Base-by-base conservation (phyloP, 495 filamentous ascomycete species). In the Pseudomonodictys pantanalensis region DNA sequence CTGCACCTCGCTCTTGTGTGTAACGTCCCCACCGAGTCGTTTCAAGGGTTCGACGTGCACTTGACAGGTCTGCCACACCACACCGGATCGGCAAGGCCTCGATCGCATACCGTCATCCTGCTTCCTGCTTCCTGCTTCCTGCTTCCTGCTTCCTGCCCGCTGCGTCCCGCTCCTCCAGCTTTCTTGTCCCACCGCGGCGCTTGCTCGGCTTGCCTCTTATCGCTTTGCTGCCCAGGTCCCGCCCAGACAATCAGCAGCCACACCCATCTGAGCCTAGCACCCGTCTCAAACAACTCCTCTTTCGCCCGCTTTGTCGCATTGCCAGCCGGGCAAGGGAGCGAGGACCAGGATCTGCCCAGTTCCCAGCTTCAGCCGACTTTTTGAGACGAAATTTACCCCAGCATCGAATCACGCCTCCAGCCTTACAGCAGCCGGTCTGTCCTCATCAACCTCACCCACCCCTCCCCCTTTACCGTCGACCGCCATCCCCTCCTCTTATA, bases 391-490 rank as follows among this genome's bases (percentile, higher is more conserved):
- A 18, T 62, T 64, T 56, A 55, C 28, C 60, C 52, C 47, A 23
- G 20, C 49, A 47, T 46, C 60, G 60, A 64, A 64, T 64, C 60
- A 64, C 43, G 20, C 52, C 25, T 11, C 43, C 60, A 58, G 60
- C 48, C 60, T 43, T 62, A 62, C 52, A 10, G 24, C 47, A 32
- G 23, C 23, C 46, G 12, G 35, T 32, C 39, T 29, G 15, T 29
- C 41, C 20, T 45, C 33, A 29, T 33, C 49, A 47, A 44, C 58
- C 12, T 28, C n/a, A 11, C 18, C 24, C 41, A 24, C 53, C 61
- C 55, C 55, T 59, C 61, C 61, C 61, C 55, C 55, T 46, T n/a
- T n/a, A n/a, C n/a, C n/a, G 30, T 44, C 43, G 45, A 15, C 39
- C 55, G 15, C 39, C 22, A 18, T 25, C 18, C 30, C 20, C 33